These are phyloP conservation scores for Meyerozyma guilliermondii DNA, from an alignment of 1,139 yeast species.

Conservation along the genomic window DNA sequence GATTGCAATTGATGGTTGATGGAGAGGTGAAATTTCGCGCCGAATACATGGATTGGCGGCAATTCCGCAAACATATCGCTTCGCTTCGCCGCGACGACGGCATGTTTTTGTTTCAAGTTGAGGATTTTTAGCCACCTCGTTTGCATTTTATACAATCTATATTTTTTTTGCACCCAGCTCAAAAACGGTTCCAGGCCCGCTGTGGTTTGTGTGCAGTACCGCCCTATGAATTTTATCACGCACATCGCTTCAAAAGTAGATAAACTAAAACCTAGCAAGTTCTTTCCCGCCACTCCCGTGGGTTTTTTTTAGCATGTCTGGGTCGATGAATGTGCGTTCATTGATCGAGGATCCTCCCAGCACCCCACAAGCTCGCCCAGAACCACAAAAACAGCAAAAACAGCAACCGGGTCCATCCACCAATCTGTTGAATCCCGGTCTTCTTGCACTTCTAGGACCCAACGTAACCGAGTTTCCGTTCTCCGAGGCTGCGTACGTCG, in stretches of 20 bases:
- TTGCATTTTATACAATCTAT: not conserved
- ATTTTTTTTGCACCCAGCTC: too few relatives aligned
- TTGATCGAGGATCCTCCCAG: conserved; percentile 2
- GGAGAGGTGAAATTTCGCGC: conserved; percentile 31
- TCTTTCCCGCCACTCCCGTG: not conserved
- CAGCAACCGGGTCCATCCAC: not conserved
- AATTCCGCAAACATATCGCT: conserved; percentile 22
- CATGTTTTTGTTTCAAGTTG: conserved; percentile 32
- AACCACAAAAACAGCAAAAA: not conserved
- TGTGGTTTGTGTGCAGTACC: not conserved
- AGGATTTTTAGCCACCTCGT: conserved; percentile 23
- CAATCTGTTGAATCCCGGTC: conserved; percentile 9
- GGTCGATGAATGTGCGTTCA: conserved; percentile 4
- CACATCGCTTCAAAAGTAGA: not conserved
- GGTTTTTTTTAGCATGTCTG: conserved; percentile 2
- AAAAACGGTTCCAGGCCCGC: too few relatives aligned
- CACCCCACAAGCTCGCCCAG: not conserved
- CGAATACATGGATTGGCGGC: conserved; percentile 35
- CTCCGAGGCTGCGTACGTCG: conserved; percentile 58
- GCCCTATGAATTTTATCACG: not conserved
- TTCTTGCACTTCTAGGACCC: conserved; percentile 46
- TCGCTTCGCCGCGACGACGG: conserved; percentile 28
- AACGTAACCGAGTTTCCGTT: conserved; percentile 51
- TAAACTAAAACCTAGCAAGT: not conserved
- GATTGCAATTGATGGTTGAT: conserved; percentile 21